Percentiles rank a stretch among this genome's conserved stretches.
Evolutionary conservation across 2,329 filamentous ascomycete species (phyloP).

Genomic region (Pseudocercospora pini-densiflorae): DNA sequence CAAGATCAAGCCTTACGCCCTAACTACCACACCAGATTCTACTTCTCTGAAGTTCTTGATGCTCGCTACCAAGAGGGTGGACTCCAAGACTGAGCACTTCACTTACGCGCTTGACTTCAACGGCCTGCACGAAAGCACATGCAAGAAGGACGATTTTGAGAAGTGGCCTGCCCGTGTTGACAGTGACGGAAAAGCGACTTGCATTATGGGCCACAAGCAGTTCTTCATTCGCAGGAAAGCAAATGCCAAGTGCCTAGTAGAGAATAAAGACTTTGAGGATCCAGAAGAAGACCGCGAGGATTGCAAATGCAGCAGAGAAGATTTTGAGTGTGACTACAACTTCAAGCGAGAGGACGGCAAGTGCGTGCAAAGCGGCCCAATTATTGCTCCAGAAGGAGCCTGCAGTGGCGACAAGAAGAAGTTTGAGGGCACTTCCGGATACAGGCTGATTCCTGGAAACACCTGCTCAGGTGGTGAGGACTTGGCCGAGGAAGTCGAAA

Average conservation of each 20-base stretch:
- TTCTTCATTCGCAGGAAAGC: conserved; percentile 84
- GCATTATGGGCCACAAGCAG: conserved; percentile 95
- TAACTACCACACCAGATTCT: conserved; percentile 91
- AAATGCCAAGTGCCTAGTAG: conserved; percentile 85
- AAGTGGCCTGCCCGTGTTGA: conserved; percentile 85
- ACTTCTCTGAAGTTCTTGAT: conserved; percentile 91
- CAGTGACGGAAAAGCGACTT: conserved; percentile 78
- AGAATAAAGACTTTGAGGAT: conserved; percentile 77
- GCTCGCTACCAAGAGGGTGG: conserved; percentile 63
- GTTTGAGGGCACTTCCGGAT: conserved; percentile 87
- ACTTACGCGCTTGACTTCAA: conserved; percentile 82
- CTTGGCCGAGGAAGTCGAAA: conserved; percentile 63
- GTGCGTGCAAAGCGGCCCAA: conserved; percentile 67
- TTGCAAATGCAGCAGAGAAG: conserved; percentile 80
- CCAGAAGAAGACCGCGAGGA: conserved; percentile 69
- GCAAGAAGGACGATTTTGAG: conserved; percentile 77
- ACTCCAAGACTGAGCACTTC: conserved; percentile 56
- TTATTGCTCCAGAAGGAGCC: conserved; percentile 70
- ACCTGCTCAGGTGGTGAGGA: conserved; percentile 50
- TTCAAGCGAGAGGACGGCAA: conserved; percentile 73
- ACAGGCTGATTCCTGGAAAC: conserved; percentile 79
- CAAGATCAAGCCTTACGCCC: conserved; percentile 70
- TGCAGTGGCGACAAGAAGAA: conserved; percentile 74
- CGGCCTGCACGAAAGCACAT: conserved; percentile 78
- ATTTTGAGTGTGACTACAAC: conserved; percentile 97